Percentiles rank a stretch among this genome's conserved stretches.
Conservation (phyloP, 2,329 filamentous ascomycete genomes). For the Sporothrix brasiliensis region DNA sequence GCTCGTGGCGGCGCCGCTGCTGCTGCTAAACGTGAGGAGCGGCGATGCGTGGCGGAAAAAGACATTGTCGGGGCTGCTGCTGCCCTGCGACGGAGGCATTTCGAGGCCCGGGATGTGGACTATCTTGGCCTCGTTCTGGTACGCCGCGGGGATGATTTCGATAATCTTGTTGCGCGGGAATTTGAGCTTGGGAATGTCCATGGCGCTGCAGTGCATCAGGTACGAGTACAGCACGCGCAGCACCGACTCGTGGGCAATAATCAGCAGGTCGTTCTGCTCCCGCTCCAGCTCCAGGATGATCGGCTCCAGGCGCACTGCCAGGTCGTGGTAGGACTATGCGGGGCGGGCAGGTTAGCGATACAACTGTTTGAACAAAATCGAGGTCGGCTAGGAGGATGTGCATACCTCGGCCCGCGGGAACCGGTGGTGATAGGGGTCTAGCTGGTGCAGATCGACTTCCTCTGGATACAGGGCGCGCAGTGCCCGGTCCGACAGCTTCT, state of each 20-base stretch:
- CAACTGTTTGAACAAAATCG: no score
- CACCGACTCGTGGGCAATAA: constrained; percentile 98
- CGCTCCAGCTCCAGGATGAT: constrained; percentile 97
- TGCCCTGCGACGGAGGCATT: constrained; percentile 29
- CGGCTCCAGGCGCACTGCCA: constrained; percentile 95
- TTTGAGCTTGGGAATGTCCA: constrained; percentile 87
- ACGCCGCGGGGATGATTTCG: constrained; percentile 95
- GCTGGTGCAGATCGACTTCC: constrained; percentile 88
- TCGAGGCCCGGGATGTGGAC: constrained; percentile 77
- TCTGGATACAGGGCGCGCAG: constrained; percentile 85
- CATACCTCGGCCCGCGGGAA: constrained; percentile 90
- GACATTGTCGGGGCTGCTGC: constrained; percentile 35
- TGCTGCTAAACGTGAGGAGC: constrained; percentile 73
- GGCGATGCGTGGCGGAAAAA: constrained; percentile 67
- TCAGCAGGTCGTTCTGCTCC: constrained; percentile 95
- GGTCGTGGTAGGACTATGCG: constrained; percentile 87
- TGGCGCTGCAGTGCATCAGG: constrained; percentile 96
- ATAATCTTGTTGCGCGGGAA: constrained; percentile 98
- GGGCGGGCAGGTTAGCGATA: neutral
- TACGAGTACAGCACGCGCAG: constrained; percentile 95
- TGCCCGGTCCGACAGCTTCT: constrained; percentile 82
- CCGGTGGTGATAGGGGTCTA: constrained; percentile 94
- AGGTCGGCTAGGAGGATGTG: no score
- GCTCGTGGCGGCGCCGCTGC: constrained; percentile 60
- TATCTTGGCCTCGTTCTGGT: constrained; percentile 92